Conservation (phyloP, 495 filamentous ascomycete species). For the Acidiella bohemica region DNA sequence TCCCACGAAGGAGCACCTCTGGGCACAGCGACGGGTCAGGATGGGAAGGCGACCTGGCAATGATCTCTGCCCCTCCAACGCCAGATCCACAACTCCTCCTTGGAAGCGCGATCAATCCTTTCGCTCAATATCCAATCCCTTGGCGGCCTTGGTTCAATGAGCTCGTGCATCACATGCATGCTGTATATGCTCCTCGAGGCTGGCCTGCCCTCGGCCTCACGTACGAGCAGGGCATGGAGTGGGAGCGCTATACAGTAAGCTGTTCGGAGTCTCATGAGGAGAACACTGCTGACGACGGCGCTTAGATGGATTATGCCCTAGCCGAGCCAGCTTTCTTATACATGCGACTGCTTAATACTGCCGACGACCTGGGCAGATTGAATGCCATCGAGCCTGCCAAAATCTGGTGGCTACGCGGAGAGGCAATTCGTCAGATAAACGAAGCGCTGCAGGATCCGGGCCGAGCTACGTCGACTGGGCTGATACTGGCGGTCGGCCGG, state of each 20-base stretch:
- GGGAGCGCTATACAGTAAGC: conserved; percentile 16
- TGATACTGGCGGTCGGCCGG: conserved; percentile 15
- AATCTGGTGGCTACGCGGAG: conserved; percentile 7
- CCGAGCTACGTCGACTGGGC: conserved; percentile 8
- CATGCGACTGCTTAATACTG: conserved; percentile 11
- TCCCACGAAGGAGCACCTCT: not conserved
- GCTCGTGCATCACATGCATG: conserved; percentile 14
- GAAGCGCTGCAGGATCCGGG: conserved; percentile 11
- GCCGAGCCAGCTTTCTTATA: conserved; percentile 15
- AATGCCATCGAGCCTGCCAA: conserved; percentile 2
- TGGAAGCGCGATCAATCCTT: conserved; percentile 9
- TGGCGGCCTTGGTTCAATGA: conserved; percentile 10
- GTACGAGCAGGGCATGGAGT: conserved; percentile 6
- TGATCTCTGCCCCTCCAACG: conserved; percentile 5
- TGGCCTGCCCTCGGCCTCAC: conserved; percentile 15
- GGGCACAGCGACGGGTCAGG: not conserved
- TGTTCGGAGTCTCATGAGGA: too few species aligned
- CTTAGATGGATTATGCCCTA: conserved; percentile 12
- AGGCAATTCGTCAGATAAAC: conserved; percentile 12
- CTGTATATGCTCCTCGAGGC: conserved; percentile 15
- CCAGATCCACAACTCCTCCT: not conserved
- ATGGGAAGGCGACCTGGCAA: conserved; percentile 1
- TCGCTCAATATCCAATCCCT: conserved; percentile 13
- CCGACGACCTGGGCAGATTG: conserved; percentile 9
- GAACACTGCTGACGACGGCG: too few species aligned